Evolutionary conservation across 345 rosid genomes (phyloP), one percentile per base, ranked within the genome.

Genomic region (Acer campestre): DNA sequence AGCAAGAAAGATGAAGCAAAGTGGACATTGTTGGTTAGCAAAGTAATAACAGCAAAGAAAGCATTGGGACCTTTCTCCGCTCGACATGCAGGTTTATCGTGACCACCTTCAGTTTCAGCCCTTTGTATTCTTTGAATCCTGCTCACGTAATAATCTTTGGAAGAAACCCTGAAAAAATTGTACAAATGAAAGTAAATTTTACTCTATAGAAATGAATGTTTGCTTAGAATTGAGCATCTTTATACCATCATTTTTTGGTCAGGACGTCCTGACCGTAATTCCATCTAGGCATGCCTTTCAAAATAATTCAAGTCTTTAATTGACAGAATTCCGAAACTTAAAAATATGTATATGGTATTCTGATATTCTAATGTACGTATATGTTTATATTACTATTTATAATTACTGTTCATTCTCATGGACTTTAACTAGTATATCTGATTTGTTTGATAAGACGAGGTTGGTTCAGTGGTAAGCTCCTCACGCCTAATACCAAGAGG

Each of bases 11-110:
- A 91, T 18, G 92, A 90, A 67, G 84, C 87, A 0, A 91, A 77
- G 80, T 90, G 93, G 98, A 86, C 81, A 71, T 74, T 85, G 85
- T 85, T 93, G 84, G 98, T 88, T 13, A 86, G 86, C 80, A 95
- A 92, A 82, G 91, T 95, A 67, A 76, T 76, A 22, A 81, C 87
- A 48, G 90, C 95, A 0, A 93, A 83, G 84, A 89, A 80, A 62
- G 81, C 88, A 7, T 70, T 84, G 7, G 89, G 92, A 14, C 92
- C 92, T 16, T 86, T 91, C 80, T 75, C 86, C 11, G 68, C 84
- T 77, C 78, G 83, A 51, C 75, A 61, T 22, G 10, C 77, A 6
- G 86, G 83, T 83, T 80, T 83, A 64, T 56, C 63, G 49, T 82
- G 82, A 84, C 67, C 14, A 10, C 68, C 40, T 71, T 35, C 8